These are phyloP conservation scores for Perkinsus marinus DNA, from an alignment of 169 alveolate species.

Conservation along the genomic window DNA sequence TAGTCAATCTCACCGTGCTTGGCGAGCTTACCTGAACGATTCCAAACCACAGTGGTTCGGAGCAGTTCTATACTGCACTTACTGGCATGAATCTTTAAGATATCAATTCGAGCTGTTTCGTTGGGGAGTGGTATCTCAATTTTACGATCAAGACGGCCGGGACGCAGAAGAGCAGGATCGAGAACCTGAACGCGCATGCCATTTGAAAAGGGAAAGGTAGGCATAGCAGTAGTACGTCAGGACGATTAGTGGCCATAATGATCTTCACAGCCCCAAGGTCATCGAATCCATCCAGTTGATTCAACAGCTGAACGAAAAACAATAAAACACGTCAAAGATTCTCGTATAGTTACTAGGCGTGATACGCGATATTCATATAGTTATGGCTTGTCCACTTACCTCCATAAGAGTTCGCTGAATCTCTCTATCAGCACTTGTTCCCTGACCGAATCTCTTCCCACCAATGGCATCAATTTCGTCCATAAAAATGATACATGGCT, in stretches of 20 bases:
- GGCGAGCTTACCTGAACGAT: constrained; percentile 52
- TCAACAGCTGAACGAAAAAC: constrained; percentile 47
- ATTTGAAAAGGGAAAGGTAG: background rate
- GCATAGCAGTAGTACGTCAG: constrained; percentile 66
- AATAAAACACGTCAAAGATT: too few species aligned
- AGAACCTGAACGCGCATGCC: constrained; percentile 20
- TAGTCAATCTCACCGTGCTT: constrained; percentile 88
- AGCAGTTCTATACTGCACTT: background rate
- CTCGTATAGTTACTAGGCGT: too few species aligned
- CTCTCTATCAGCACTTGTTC: constrained; percentile 97
- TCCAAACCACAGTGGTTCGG: background rate
- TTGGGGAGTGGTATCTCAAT: constrained; percentile 97
- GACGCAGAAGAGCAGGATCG: constrained; percentile 98
- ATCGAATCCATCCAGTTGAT: constrained; percentile 98
- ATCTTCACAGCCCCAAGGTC: constrained; percentile 96
- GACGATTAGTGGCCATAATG: constrained; percentile 99
- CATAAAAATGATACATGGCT: constrained; percentile 97
- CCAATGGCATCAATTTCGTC: constrained; percentile 99
- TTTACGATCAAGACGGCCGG: constrained; percentile 97
- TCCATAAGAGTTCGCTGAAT: constrained; percentile 94
- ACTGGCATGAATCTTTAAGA: constrained; percentile 87
- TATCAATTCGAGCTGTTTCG: constrained; percentile 85
- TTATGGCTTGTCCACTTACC: background rate
- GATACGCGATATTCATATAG: too few species aligned
- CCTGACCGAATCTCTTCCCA: constrained; percentile 92